Evolutionary conservation across 2,329 filamentous ascomycete genomes (phyloP), one percentile per base, ranked within the genome.

Genomic region (Pseudomassariella vexata): DNA sequence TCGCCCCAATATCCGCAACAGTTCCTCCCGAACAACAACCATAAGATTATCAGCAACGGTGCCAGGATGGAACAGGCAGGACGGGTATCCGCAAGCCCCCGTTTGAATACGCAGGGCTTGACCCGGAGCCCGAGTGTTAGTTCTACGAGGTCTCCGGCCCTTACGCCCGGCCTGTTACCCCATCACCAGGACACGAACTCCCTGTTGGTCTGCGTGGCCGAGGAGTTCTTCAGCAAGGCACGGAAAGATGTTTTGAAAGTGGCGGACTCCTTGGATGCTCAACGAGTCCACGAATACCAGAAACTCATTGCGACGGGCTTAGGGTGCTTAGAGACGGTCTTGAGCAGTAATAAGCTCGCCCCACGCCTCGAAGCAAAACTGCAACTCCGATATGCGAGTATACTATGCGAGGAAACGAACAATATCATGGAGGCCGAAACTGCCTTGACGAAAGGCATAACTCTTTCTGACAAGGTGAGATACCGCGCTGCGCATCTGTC

Each of bases 391-490:
- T 87, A 88, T 56, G 83, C 83, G 2, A 76, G 73, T 20, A 62
- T 89, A 6, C 56, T 90, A 16, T 71, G 78, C 22, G 79, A 86
- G 41, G 85, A 90, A 58, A 89, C 84, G 2, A 80, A 85, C 20
- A 88, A 88, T 41, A 62, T 78, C 9, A 78, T 77, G 61, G 78
- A 85, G 45, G 80, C 82, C 2, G 84, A 89, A 55, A 82, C 78
- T 9, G 68, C 79, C 4, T 56, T 90, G 35, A 80, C 73, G 24
- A 85, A 85, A 55, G 82, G 82, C 6, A 79, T 85, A 34, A 71
- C 75, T 3, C 62, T 84, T 3, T 85, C 79, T 45, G 79, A 82
- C 38, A 76, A 79, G 59, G 75, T 77, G 56, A 36, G 41, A 49
- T n/a, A n/a, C n/a, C n/a, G n/a, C n/a, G n/a, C n/a, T n/a, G n/a